phyloP scores from a whole-genome alignment of 371 early-diverging fungal genomes.

The Mortierella sp. region DNA sequence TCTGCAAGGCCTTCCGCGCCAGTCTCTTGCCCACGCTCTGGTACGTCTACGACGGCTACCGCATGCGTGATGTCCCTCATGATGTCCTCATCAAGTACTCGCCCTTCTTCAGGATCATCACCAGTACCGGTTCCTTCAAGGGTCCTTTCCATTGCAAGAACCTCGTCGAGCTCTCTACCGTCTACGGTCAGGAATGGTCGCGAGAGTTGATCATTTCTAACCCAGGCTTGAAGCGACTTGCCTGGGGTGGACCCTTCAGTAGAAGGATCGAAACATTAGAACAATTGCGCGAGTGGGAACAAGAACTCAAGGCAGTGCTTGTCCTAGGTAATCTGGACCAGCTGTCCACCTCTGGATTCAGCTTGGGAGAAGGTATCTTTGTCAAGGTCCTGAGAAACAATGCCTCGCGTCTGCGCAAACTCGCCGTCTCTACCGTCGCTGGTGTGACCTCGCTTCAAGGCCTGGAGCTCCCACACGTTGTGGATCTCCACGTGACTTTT shows the following conservation, averaged over 20 bases:
- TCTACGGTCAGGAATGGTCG: slow-evolving; percentile 47
- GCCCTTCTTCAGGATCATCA: slow-evolving; percentile 32
- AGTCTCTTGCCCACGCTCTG: slow-evolving; percentile 30
- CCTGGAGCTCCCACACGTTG: slow-evolving; percentile 32
- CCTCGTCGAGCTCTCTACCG: slow-evolving; percentile 35
- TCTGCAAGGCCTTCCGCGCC: slow-evolving; percentile 6
- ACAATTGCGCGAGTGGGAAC: slow-evolving; percentile 36
- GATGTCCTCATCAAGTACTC: slow-evolving; percentile 17
- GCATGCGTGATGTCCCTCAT: slow-evolving; percentile 30
- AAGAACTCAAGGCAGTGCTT: slow-evolving; percentile 34
- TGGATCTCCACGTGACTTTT: slow-evolving; percentile 34
- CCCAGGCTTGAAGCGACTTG: slow-evolving; percentile 31
- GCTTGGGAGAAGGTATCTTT: slow-evolving; percentile 43
- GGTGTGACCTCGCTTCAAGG: slow-evolving; percentile 42
- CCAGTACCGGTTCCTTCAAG: slow-evolving; percentile 37
- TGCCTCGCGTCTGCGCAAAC: slow-evolving; percentile 28
- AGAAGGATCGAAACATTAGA: slow-evolving; percentile 36
- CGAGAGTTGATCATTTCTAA: slow-evolving; percentile 25
- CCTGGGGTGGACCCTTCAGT: slow-evolving; percentile 40
- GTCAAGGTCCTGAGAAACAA: slow-evolving; percentile 43
- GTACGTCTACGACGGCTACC: slow-evolving; percentile 38
- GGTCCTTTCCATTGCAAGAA: slow-evolving; percentile 37
- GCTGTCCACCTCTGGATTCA: slow-evolving; percentile 34
- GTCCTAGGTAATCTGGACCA: slow-evolving; percentile 36
- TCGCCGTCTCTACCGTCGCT: slow-evolving; percentile 31